Evolutionary conservation across 176 grass and related monocot genomes (phyloP).

Genomic region (Lolium perenne): DNA sequence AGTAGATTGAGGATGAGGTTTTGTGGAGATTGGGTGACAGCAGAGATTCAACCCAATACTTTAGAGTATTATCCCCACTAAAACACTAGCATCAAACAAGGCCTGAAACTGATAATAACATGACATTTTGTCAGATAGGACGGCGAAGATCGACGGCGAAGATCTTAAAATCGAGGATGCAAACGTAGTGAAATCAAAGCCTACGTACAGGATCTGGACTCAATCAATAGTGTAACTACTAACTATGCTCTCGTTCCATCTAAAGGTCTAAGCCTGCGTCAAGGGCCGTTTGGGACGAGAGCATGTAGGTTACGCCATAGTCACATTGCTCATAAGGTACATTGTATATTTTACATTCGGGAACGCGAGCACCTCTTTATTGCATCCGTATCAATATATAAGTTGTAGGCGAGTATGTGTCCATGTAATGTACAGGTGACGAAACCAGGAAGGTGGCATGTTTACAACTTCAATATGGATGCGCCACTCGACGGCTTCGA

Average conservation of each 20-base stretch:
- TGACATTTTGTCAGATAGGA: not conserved
- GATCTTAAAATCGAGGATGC: not conserved
- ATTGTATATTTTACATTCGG: slow-evolving; percentile 8
- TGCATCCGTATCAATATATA: not conserved
- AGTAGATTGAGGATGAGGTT: no score
- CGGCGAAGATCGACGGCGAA: not conserved
- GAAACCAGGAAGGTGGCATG: not conserved
- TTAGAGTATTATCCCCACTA: no score
- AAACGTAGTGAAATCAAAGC: not conserved
- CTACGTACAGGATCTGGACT: not conserved
- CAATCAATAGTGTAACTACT: not conserved
- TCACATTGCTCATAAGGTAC: not conserved
- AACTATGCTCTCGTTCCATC: not conserved
- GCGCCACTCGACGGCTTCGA: slow-evolving; percentile 98
- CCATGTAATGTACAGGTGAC: slow-evolving; percentile 43
- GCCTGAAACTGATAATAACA: not conserved
- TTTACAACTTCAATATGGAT: slow-evolving; percentile 77
- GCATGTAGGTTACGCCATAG: not conserved
- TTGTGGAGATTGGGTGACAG: no score
- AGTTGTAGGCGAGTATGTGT: not conserved
- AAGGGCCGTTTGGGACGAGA: not conserved
- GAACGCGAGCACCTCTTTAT: not conserved
- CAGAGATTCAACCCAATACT: no score
- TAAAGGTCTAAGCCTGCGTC: not conserved
- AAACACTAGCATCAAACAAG: no score